These are phyloP conservation scores for Russula lepida DNA, from an alignment of 768 basidiomycete genomes.

Conservation along the genomic window DNA sequence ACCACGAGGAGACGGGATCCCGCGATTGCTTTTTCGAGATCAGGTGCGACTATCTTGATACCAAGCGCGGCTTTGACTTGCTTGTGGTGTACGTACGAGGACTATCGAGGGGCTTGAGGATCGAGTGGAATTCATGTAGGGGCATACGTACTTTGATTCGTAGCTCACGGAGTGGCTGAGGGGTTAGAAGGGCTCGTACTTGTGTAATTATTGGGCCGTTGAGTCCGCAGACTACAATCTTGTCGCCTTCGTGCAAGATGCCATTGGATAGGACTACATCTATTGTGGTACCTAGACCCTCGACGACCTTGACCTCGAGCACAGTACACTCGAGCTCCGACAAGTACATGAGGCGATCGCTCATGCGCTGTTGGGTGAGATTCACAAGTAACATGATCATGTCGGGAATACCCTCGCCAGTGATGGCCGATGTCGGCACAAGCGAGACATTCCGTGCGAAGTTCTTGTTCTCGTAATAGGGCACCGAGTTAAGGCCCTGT, in stretches of 20 bases:
- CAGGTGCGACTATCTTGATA: slow-evolving; percentile 90
- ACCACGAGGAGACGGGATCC: slow-evolving; percentile 89
- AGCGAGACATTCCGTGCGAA: slow-evolving; percentile 90
- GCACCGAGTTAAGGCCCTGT: slow-evolving; percentile 88
- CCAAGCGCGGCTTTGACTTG: slow-evolving; percentile 95
- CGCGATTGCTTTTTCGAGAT: slow-evolving; percentile 96
- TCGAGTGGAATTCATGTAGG: not conserved
- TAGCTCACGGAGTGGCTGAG: slow-evolving; percentile 90
- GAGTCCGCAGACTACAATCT: slow-evolving; percentile 90
- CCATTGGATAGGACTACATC: slow-evolving; percentile 96
- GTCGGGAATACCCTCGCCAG: slow-evolving; percentile 96
- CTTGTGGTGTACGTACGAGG: slow-evolving; percentile 94
- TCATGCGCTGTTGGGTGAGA: slow-evolving; percentile 96
- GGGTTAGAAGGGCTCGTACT: slow-evolving; percentile 87
- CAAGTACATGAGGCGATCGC: slow-evolving; percentile 94
- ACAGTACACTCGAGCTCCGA: slow-evolving; percentile 97
- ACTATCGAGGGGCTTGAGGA: slow-evolving; percentile 38
- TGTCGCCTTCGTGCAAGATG: slow-evolving; percentile 83
- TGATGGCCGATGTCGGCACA: slow-evolving; percentile 96
- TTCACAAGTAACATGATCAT: slow-evolving; percentile 99
- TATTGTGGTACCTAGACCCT: slow-evolving; percentile 95
- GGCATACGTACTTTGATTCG: slow-evolving; percentile 72
- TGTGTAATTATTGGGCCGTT: slow-evolving; percentile 97
- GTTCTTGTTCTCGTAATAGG: slow-evolving; percentile 98
- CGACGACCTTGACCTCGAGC: slow-evolving; percentile 96